Conservation (phyloP, 331 rosid species). For the Malus hybrid region DNA sequence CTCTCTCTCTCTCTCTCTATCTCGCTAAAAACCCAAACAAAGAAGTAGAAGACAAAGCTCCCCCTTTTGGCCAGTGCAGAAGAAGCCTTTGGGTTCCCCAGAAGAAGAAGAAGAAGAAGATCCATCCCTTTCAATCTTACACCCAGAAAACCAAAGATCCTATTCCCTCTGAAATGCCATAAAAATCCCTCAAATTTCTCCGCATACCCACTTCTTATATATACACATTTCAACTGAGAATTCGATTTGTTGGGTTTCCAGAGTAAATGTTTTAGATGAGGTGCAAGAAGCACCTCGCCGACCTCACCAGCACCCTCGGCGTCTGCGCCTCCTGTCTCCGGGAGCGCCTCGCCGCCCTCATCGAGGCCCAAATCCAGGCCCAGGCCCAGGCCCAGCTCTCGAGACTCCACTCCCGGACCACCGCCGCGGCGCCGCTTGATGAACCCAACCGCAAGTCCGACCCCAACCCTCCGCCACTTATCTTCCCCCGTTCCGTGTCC, state of each 20-base stretch:
- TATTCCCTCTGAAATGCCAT: neutral
- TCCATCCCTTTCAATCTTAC: neutral
- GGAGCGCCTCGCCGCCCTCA: slow-evolving; percentile 40
- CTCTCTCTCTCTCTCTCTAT: neutral
- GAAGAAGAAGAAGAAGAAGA: no score
- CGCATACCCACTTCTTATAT: neutral
- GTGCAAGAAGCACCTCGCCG: slow-evolving; percentile 64
- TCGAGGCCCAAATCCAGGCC: slow-evolving; percentile 50
- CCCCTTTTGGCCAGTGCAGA: slow-evolving; percentile 2
- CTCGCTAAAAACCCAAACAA: neutral
- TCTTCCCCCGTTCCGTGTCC: slow-evolving; percentile 62
- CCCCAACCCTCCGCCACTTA: slow-evolving; percentile 24
- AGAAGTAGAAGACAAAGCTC: slow-evolving; percentile 24
- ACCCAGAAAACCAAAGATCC: neutral
- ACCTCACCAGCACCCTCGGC: slow-evolving; percentile 57
- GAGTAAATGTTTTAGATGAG: slow-evolving; percentile 40
- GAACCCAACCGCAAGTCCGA: slow-evolving; percentile 23
- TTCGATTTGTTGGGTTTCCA: neutral
- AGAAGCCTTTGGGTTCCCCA: neutral
- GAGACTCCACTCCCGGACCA: slow-evolving; percentile 29
- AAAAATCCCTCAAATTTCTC: neutral
- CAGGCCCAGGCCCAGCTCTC: slow-evolving; percentile 33
- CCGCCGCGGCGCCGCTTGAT: slow-evolving; percentile 34
- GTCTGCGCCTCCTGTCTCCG: slow-evolving; percentile 82
- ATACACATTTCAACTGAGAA: neutral